phyloP scores from a whole-genome alignment of 2,329 filamentous ascomycete species.

The Trichophyton benhamiae region DNA sequence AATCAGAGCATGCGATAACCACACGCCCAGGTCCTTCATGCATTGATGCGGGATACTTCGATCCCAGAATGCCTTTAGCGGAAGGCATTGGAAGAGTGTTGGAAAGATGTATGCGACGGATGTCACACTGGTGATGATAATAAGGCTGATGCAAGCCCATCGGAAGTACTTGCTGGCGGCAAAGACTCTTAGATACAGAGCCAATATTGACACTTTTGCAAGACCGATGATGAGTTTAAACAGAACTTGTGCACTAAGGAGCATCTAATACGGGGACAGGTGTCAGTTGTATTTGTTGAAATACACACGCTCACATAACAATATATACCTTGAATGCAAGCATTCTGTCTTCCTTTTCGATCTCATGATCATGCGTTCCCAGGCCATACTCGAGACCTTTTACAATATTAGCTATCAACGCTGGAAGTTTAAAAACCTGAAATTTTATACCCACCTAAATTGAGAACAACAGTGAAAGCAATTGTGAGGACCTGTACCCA shows the following conservation, averaged over 20 bases:
- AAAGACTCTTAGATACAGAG: conserved; percentile 12
- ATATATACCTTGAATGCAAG: conserved; percentile 6
- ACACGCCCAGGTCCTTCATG: conserved; percentile 4
- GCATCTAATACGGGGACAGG: not conserved
- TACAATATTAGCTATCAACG: not conserved
- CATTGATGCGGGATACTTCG: conserved; percentile 8
- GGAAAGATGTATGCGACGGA: conserved; percentile 8
- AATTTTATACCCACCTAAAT: conserved; percentile 4
- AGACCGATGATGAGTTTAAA: conserved; percentile 9
- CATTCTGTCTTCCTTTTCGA: not conserved
- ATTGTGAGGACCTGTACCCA: conserved; percentile 4
- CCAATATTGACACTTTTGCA: conserved; percentile 11
- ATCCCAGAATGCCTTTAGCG: conserved; percentile 11
- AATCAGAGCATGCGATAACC: conserved; percentile 9
- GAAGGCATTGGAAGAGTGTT: conserved; percentile 11
- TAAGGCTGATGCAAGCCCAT: conserved; percentile 8
- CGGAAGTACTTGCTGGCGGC: conserved; percentile 8
- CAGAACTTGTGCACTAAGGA: conserved; percentile 5
- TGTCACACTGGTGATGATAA: conserved; percentile 5
- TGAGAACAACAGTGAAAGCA: conserved; percentile 2
- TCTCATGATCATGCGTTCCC: conserved; percentile 5
- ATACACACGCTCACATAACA: not conserved
- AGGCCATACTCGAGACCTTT: conserved; percentile 8
- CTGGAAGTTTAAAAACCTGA: not conserved
- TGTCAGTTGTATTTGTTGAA: not conserved